Conservation (phyloP, 2,329 filamentous ascomycete species). For the Penicillium griseofulvum region DNA sequence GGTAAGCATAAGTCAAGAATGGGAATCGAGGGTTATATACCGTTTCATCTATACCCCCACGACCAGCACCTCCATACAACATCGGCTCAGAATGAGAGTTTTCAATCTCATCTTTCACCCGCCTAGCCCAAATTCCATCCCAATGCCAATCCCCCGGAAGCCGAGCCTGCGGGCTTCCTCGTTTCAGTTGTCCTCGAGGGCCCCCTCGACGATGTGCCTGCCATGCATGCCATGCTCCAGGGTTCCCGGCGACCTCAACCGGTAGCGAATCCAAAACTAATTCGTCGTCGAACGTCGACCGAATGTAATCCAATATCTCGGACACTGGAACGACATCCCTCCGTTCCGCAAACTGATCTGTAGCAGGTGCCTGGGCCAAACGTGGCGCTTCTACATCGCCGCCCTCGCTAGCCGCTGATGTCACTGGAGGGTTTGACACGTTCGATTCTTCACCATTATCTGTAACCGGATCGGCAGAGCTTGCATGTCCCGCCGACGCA, state of each 20-base stretch:
- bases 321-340: slow-evolving; percentile 56
- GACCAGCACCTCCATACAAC: slow-evolving; percentile 66
- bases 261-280: slow-evolving; percentile 74
- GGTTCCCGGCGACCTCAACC: slow-evolving; percentile 79
- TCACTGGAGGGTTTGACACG: background rate
- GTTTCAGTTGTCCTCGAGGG: slow-evolving; percentile 34
- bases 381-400: background rate
- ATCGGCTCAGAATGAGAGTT: slow-evolving; percentile 75
- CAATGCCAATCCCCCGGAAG: slow-evolving; percentile 90
- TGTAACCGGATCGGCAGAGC: background rate
- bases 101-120: slow-evolving; percentile 75
- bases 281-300: slow-evolving; percentile 76
- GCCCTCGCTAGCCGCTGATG: background rate
- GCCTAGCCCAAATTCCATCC: slow-evolving; percentile 94
- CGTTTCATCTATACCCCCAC: slow-evolving; percentile 63
- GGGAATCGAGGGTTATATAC: slow-evolving; percentile 44
- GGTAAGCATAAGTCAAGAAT: slow-evolving; percentile 7
- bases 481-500: background rate
- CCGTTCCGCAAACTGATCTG: slow-evolving; percentile 18
- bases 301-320: slow-evolving; percentile 75
- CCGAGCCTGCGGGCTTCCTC: slow-evolving; percentile 49
- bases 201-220: slow-evolving; percentile 61
- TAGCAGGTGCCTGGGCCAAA: slow-evolving; percentile 12
- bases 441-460: background rate
- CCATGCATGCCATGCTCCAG: slow-evolving; percentile 94